phyloP scores from a whole-genome alignment of 2,329 filamentous ascomycete species.

The Dothideomycetes sp. region DNA sequence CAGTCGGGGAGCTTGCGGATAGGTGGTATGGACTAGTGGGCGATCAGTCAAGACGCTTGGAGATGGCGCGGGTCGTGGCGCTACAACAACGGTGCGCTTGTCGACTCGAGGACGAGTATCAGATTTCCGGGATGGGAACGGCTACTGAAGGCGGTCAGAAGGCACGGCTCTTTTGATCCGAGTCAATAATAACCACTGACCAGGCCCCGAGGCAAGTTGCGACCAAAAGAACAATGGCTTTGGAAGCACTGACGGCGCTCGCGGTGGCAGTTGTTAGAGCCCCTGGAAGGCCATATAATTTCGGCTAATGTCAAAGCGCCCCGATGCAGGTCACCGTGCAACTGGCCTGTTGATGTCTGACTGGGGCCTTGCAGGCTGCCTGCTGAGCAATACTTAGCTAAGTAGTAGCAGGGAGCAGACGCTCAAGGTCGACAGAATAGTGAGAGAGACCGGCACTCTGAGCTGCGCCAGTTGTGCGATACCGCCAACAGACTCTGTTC shows the following conservation, averaged over 20 bases:
- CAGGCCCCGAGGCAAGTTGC: background rate
- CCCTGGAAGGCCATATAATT: constrained; percentile 10
- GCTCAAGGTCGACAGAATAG: too few relatives aligned
- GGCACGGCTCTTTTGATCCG: background rate
- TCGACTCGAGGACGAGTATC: background rate
- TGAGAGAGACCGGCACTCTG: too few relatives aligned
- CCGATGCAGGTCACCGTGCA: background rate
- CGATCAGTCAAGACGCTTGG: constrained; percentile 2
- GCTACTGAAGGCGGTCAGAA: background rate
- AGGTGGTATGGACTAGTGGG: background rate
- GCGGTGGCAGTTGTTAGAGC: background rate
- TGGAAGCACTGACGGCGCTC: background rate
- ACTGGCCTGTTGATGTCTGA: background rate
- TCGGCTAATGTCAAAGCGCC: constrained; percentile 5
- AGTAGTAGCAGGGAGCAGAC: too few relatives aligned
- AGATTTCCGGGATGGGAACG: background rate
- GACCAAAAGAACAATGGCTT: background rate
- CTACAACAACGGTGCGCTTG: background rate
- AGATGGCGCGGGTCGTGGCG: constrained; percentile 8
- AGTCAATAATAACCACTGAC: background rate
- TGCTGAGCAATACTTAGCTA: too few relatives aligned
- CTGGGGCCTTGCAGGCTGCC: too few relatives aligned
- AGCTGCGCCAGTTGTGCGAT: too few relatives aligned
- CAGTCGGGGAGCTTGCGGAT: constrained; percentile 6
- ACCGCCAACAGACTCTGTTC: too few relatives aligned